Evolutionary conservation across 495 filamentous ascomycete genomes (phyloP).

Genomic region (Aspergillus mulundensis): DNA sequence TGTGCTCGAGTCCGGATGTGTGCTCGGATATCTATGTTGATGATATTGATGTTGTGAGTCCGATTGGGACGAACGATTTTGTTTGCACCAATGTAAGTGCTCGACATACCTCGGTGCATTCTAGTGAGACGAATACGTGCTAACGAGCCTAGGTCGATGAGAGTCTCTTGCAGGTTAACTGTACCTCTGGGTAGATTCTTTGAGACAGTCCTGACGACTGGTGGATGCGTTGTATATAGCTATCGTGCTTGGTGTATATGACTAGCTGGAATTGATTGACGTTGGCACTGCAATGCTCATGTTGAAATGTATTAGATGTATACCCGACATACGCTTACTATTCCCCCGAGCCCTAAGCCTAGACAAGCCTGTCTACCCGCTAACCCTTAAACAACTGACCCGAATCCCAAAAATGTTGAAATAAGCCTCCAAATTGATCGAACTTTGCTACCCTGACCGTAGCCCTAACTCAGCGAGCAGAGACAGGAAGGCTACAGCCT

Average conservation of each 20-base stretch:
- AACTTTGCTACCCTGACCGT: too few species aligned
- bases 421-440: too few species aligned
- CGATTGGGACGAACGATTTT: slow-evolving; percentile 44
- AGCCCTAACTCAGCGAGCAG: not conserved
- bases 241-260: too few species aligned
- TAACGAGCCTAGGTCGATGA: slow-evolving; percentile 31
- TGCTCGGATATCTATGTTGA: slow-evolving; percentile 51
- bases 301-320: not conserved
- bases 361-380: not conserved
- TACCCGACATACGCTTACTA: too few species aligned
- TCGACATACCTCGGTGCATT: not conserved
- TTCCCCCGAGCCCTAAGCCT: not conserved
- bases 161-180: slow-evolving; percentile 41
- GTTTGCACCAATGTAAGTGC: slow-evolving; percentile 51
- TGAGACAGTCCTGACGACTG: too few species aligned
- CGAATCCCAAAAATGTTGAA: too few species aligned
- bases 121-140: not conserved
- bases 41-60: slow-evolving; percentile 50
- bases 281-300: too few species aligned
- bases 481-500: slow-evolving; percentile 16
- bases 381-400: too few species aligned
- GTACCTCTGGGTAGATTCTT: slow-evolving; percentile 46
- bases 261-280: too few species aligned
- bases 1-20: slow-evolving; percentile 51
- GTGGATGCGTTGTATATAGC: too few species aligned